Evolutionary conservation across 495 filamentous ascomycete species (phyloP).

Genomic region (Tuber magnatum): DNA sequence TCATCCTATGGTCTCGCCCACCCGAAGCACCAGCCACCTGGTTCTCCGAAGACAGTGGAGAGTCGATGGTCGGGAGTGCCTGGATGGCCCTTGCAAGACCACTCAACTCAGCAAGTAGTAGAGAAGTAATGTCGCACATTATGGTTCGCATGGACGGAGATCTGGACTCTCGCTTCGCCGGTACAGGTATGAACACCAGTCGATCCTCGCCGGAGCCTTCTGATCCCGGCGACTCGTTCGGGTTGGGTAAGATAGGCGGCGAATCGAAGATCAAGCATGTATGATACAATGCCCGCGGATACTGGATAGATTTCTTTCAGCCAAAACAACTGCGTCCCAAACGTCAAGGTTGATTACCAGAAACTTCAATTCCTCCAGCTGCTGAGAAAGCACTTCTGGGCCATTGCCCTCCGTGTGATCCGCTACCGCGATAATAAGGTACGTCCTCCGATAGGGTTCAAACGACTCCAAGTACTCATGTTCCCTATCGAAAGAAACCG

Average conservation of each 20-base stretch:
- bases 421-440: slow-evolving; percentile 34
- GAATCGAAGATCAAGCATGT: slow-evolving; percentile 48
- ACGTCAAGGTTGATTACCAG: slow-evolving; percentile 56
- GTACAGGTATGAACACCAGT: slow-evolving; percentile 57
- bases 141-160: slow-evolving; percentile 90
- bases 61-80: slow-evolving; percentile 69
- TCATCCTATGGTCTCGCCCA: slow-evolving; percentile 57
- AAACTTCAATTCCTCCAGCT: slow-evolving; percentile 63
- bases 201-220: slow-evolving; percentile 40
- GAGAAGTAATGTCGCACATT: slow-evolving; percentile 82
- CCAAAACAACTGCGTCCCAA: not conserved
- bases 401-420: slow-evolving; percentile 30
- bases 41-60: slow-evolving; percentile 48
- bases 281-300: slow-evolving; percentile 44
- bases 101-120: slow-evolving; percentile 79
- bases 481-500: slow-evolving; percentile 63
- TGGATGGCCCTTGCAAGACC: slow-evolving; percentile 79
- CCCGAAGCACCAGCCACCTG: slow-evolving; percentile 13
- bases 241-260: slow-evolving; percentile 36
- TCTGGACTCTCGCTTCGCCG: slow-evolving; percentile 61
- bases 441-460: slow-evolving; percentile 38
- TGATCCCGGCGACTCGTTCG: slow-evolving; percentile 43
- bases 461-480: slow-evolving; percentile 40
- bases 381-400: slow-evolving; percentile 51
- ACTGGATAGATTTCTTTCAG: slow-evolving; percentile 31